Evolutionary conservation across 2,329 filamentous ascomycete genomes (phyloP).

Genomic region (Cucurbitaria berberidis): DNA sequence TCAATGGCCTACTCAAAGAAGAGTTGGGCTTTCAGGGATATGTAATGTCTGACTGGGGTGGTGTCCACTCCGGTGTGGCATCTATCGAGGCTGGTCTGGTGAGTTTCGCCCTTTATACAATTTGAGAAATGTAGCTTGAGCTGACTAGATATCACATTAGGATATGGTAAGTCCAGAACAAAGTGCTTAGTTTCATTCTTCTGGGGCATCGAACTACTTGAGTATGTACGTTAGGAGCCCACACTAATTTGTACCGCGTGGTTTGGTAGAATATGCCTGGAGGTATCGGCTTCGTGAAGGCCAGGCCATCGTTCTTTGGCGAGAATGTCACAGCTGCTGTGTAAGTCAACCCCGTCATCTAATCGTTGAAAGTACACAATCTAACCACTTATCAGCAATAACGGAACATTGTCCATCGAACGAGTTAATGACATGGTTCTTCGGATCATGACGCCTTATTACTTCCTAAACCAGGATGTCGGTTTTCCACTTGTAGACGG

Average conservation of each 20-base stretch:
- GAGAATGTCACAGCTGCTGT: conserved; percentile 47
- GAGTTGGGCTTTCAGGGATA: conserved; percentile 59
- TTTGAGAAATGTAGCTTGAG: background rate
- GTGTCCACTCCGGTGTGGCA: conserved; percentile 52
- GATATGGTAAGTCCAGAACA: background rate
- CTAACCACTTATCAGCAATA: conserved; percentile 29
- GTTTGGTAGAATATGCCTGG: conserved; percentile 47
- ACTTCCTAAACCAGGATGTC: conserved; percentile 48
- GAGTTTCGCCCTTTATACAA: background rate
- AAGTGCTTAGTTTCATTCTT: background rate
- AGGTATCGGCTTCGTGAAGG: conserved; percentile 26
- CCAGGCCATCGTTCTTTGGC: conserved; percentile 40
- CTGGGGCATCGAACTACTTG: background rate
- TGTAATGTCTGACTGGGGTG: conserved; percentile 53
- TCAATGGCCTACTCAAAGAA: conserved; percentile 59
- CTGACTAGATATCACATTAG: background rate
- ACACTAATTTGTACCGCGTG: background rate
- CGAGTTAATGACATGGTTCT: conserved; percentile 56
- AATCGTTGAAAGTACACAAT: too few relatives aligned
- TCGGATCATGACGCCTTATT: conserved; percentile 56
- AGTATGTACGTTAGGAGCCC: background rate
- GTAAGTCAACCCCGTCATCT: conserved; percentile 1
- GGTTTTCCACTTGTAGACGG: conserved; percentile 45
- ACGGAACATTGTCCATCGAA: conserved; percentile 48
- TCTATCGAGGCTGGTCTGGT: conserved; percentile 54